These are phyloP conservation scores for Extremus antarcticus DNA, from an alignment of 495 filamentous ascomycete genomes.

Conservation along the genomic window DNA sequence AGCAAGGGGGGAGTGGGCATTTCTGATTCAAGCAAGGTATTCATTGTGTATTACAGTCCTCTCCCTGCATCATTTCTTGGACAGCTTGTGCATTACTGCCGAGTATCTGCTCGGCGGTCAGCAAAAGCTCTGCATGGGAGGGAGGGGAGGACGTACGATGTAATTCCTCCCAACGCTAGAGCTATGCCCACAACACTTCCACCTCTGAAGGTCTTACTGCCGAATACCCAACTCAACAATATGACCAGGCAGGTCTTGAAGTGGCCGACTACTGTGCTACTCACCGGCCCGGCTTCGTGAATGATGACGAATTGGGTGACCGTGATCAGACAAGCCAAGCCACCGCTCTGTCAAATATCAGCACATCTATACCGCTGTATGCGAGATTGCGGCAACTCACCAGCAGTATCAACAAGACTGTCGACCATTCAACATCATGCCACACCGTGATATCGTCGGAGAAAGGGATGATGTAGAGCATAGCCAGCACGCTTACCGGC, in stretches of 20 bases:
- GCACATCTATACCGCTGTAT: not conserved
- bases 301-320: slow-evolving; percentile 68
- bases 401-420: slow-evolving; percentile 46
- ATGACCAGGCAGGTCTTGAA: slow-evolving; percentile 17
- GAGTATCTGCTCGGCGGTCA: not conserved
- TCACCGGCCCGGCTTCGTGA: slow-evolving; percentile 56
- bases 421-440: slow-evolving; percentile 37
- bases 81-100: not conserved
- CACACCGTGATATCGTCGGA: slow-evolving; percentile 51
- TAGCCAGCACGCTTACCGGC: slow-evolving; percentile 49
- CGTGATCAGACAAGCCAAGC: slow-evolving; percentile 59
- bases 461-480: slow-evolving; percentile 56
- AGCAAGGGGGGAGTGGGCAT: not conserved
- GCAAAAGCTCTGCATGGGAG: not conserved
- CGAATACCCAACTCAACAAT: slow-evolving; percentile 7
- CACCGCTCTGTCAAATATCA: slow-evolving; percentile 35
- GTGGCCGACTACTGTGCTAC: slow-evolving; percentile 62
- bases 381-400: too few relatives aligned
- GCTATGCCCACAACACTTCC: slow-evolving; percentile 10
- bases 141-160: slow-evolving; percentile 9
- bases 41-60: not conserved
- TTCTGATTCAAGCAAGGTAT: not conserved
- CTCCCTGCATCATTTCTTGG: not conserved
- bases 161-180: slow-evolving; percentile 11
- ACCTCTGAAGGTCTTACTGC: slow-evolving; percentile 2